These are phyloP conservation scores for Puccinellia tenuiflora DNA, from an alignment of 176 grass and related monocot genomes.

Conservation along the genomic window DNA sequence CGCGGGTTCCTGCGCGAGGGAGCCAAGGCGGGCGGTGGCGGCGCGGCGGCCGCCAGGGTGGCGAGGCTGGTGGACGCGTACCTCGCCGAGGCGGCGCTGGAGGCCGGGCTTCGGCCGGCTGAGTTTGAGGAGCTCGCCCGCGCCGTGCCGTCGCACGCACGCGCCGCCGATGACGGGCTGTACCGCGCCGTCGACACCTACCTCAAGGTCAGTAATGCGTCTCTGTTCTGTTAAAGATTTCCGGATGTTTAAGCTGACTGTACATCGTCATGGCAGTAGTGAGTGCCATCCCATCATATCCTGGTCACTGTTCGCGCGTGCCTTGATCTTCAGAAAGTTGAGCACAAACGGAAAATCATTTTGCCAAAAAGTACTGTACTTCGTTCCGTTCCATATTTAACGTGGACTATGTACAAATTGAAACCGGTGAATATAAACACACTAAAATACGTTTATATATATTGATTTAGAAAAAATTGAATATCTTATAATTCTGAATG, in stretches of 20 bases:
- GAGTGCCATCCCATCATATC: neutral
- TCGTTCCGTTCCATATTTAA: too few relatives aligned
- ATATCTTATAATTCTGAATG: too few relatives aligned
- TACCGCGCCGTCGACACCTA: constrained; percentile 93
- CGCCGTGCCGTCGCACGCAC: constrained; percentile 55
- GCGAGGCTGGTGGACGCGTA: constrained; percentile 79
- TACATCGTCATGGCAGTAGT: neutral
- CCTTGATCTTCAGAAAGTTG: neutral
- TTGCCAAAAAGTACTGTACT: neutral
- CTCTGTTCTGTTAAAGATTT: neutral
- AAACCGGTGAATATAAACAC: too few relatives aligned
- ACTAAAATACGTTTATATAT: too few relatives aligned
- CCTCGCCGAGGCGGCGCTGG: constrained; percentile 72
- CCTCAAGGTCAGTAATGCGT: constrained; percentile 56
- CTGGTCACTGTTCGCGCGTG: neutral
- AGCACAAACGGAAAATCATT: neutral
- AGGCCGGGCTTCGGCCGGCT: constrained; percentile 48
- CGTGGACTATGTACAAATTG: too few relatives aligned
- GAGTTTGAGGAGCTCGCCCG: constrained; percentile 77
- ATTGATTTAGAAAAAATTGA: too few relatives aligned
- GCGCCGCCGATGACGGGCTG: constrained; percentile 61
- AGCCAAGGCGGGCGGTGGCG: constrained; percentile 25
- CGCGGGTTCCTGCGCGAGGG: constrained; percentile 35
- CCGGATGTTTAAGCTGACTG: neutral
- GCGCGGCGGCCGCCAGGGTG: constrained; percentile 54